phyloP scores from a whole-genome alignment of 768 basidiomycete genomes.

The Leccinum aurantiacum region DNA sequence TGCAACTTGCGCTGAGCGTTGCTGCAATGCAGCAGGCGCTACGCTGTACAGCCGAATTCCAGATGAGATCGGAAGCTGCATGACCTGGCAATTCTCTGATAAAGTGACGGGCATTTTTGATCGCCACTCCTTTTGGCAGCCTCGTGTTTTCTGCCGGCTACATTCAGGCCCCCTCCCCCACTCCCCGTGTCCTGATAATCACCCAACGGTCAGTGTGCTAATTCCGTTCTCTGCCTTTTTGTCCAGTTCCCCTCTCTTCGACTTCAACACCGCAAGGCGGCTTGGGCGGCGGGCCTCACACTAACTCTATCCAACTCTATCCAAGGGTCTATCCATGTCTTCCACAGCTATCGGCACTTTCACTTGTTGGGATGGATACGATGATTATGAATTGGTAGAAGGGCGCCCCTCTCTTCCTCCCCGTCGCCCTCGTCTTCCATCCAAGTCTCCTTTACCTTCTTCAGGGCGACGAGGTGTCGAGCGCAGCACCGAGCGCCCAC shows the following conservation, averaged over 20 bases:
- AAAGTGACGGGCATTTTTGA: constrained; percentile 25
- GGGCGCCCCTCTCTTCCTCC: constrained; percentile 17
- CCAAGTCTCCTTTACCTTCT: constrained; percentile 17
- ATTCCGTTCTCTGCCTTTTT: constrained; percentile 20
- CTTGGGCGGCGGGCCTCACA: constrained; percentile 20
- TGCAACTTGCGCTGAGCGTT: too few species aligned
- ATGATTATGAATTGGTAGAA: constrained; percentile 26
- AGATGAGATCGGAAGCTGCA: constrained; percentile 14
- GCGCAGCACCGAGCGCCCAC: constrained; percentile 24
- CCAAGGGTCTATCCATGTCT: constrained; percentile 23
- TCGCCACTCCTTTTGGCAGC: constrained; percentile 33
- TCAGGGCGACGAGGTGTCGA: constrained; percentile 17
- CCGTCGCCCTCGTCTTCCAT: constrained; percentile 24
- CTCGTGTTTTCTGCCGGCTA: constrained; percentile 35
- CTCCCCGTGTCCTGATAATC: constrained; percentile 33
- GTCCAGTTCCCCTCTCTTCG: constrained; percentile 14
- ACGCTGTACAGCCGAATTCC: not conserved
- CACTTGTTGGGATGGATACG: constrained; percentile 36
- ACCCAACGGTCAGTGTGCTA: constrained; percentile 29
- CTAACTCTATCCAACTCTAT: constrained; percentile 3
- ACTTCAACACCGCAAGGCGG: constrained; percentile 22
- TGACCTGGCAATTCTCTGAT: constrained; percentile 17
- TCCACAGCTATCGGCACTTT: constrained; percentile 35
- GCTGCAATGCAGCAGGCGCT: too few species aligned
- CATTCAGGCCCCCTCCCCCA: constrained; percentile 12